Base-by-base conservation (phyloP, 805 yeast genomes). In the Sugiyamaella smithiae region DNA sequence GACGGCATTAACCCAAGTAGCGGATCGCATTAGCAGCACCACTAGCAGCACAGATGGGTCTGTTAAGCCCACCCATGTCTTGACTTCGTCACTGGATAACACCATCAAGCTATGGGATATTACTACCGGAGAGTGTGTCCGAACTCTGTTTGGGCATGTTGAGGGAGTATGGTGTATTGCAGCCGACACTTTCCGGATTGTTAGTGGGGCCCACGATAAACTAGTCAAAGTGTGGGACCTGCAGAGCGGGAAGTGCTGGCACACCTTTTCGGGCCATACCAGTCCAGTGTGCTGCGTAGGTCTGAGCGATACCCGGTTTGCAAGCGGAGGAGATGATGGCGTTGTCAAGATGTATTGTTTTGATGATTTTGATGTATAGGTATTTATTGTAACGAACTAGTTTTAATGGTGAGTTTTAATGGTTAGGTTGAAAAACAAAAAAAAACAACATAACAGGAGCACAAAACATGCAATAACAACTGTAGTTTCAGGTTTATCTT, bases 111-210 rank as follows among this genome's bases (percentile, higher is more conserved):
- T 91, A 42, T 90, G 97, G 97, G 95, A 88, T 57, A 84, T 89
- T 25, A 74, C 73, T 53, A 80, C 93, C 0, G 97, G 97, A 2
- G 80, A 81, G 65, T 91, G 98, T 62, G 79, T 89, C 8, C 75
- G 97, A 50, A 93, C 99, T 0, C 91, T 93, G 66, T 93, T 91
- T 70, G 99, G 99, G 2, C 99, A 93, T 64, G 88, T 91, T 47
- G 98, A 93, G 67, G 99, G 99, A 19, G 96, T 93, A 16, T 91
- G 98, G 97, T 88, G 91, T 37, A 85, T 93, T 48, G 88, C 93
- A 14, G 96, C 97, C 0, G 98, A 93, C 70, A 89, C 90, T 33
- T 93, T 93, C 74, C 77, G 99, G 57, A 86, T 93, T 40, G 86
- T 91, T 8, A 83, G 93, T 59, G 98, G 98, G 1, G 90, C 97